These are phyloP conservation scores for Raphidocelis subcapitata DNA, from an alignment of 139 green algal species.

Conservation along the genomic window DNA sequence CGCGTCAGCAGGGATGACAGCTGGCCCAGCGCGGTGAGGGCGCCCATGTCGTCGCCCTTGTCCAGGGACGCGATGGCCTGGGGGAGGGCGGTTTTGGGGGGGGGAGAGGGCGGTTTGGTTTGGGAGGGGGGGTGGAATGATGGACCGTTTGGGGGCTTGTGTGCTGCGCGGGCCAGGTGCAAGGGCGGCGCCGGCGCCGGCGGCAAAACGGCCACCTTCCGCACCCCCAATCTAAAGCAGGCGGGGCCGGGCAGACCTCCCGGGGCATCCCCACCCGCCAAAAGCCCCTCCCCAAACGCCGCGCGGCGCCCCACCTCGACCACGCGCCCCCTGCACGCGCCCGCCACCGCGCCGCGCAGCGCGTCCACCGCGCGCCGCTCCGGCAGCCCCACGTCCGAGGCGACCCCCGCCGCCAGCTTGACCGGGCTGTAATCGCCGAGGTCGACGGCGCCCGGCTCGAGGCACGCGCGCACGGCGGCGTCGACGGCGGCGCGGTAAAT, in stretches of 20 bases:
- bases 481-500: neutral
- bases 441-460: neutral
- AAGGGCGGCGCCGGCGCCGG: no score
- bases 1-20: neutral
- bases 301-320: neutral
- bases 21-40: neutral
- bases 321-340: neutral
- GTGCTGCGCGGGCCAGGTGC: no score
- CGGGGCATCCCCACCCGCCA: neutral
- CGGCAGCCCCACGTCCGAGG: neutral
- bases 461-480: neutral
- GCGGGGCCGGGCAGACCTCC: no score
- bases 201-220: no score
- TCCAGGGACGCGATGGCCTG: neutral
- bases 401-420: neutral
- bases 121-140: no score
- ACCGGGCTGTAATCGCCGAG: neutral
- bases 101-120: no score
- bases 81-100: neutral
- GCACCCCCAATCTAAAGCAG: no score
- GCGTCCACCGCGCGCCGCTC: neutral
- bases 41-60: neutral
- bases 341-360: neutral
- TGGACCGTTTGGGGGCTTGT: no score
- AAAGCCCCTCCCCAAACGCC: neutral